Evolutionary conservation across 2,329 filamentous ascomycete species (phyloP), one percentile per base, ranked within the genome.

Genomic region (Podosphaera xanthii): DNA sequence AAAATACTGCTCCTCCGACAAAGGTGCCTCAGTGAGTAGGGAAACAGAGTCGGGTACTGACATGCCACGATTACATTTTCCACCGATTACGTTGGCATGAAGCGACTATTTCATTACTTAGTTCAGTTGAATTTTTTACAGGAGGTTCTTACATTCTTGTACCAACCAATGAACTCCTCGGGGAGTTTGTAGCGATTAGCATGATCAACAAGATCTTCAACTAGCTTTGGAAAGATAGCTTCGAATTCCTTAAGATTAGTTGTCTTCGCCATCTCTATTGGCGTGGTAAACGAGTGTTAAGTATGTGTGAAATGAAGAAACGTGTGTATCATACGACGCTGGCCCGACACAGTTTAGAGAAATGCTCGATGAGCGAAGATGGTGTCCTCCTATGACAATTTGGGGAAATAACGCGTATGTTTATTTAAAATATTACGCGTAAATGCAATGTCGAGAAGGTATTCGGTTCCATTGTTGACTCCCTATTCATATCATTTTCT

Each of bases 31-130:
- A 69, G 90, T 80, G 63, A 97, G 82, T 67, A 92, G 76, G 64
- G 87, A 84, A 64, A 84, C 83, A 54, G 89, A 92, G 74, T 98
- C 92, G 65, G 92, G 85, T 61, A 97, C 91, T 55, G 90, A 97
- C 81, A 98, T 94, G 74, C 92, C 92, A 69, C 92, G 88, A 76
- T 98, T 98, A 77, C 90, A 95, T 78, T 98, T 98, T 70, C 92
- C 92, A 66, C 92, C 92, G 59, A 92, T 76, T 5, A 87, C 82
- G 75, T 98, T 98, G 74, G 81, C 78, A 70, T 90, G 80, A 68
- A 97, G 79, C 62, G 79, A 84, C 88, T 96, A 67, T 38, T 58
- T 57, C 50, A 38, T 58, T 48, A 31, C 40, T 44, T 50, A 60
- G 44, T 3, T 60, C 44, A 59, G 57, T 52, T 36, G 3, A n/a